phyloP scores from a whole-genome alignment of 805 yeast genomes.

The Barnettozyma vustinii region DNA sequence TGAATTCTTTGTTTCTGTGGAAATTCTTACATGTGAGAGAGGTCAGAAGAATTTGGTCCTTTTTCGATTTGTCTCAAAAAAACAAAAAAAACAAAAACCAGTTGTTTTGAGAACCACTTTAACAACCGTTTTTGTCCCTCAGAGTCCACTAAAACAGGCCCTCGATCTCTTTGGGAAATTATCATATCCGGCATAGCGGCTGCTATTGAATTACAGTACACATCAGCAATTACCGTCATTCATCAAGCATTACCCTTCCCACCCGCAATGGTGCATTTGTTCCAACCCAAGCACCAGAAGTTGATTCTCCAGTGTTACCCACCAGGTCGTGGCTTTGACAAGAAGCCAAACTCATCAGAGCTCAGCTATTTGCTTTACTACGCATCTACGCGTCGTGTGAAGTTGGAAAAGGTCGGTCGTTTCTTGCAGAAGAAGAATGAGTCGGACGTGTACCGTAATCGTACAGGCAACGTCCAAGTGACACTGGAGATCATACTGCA shows the following conservation, averaged over 20 bases:
- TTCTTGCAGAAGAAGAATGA: slow-evolving; percentile 59
- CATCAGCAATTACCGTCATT: background rate
- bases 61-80: background rate
- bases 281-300: slow-evolving; percentile 82
- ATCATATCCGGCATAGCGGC: background rate
- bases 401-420: slow-evolving; percentile 78
- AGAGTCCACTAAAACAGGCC: background rate
- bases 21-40: background rate
- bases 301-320: slow-evolving; percentile 91
- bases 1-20: background rate
- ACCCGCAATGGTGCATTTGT: slow-evolving; percentile 28
- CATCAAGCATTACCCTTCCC: background rate
- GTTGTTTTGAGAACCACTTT: background rate
- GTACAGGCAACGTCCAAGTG: slow-evolving; percentile 79
- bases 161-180: background rate
- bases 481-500: slow-evolving; percentile 66
- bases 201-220: background rate
- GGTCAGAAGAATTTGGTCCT: background rate
- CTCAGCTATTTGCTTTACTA: slow-evolving; percentile 82
- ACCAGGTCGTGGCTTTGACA: slow-evolving; percentile 78
- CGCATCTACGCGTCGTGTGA: slow-evolving; percentile 84
- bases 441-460: slow-evolving; percentile 52
- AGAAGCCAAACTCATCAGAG: slow-evolving; percentile 90
- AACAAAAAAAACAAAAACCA: no score
- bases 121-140: background rate